Evolutionary conservation across 352 stramenopile genomes (phyloP).

Genomic region (Globisporangium heterothallicum): DNA sequence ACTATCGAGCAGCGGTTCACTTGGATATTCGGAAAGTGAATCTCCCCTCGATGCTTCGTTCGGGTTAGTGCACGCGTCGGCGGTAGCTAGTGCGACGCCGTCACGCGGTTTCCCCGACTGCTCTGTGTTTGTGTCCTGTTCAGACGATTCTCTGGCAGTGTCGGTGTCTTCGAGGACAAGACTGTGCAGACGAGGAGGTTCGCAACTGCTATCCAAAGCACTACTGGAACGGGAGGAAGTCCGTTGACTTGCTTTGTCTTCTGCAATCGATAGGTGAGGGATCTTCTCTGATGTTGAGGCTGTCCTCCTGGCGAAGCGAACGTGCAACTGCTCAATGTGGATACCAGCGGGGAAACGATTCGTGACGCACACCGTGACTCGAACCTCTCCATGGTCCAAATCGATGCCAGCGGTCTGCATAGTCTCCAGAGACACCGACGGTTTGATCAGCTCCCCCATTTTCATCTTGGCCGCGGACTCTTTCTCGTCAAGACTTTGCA

Average conservation of each 20-base stretch:
- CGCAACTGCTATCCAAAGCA: not conserved
- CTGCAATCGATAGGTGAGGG: not conserved
- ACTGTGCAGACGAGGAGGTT: conserved; percentile 13
- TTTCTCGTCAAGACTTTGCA: conserved; percentile 29
- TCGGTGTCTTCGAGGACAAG: conserved; percentile 15
- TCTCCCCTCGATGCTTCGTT: not conserved
- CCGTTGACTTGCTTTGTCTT: not conserved
- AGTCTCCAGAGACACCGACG: conserved; percentile 45
- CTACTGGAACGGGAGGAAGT: not conserved
- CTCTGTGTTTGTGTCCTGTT: not conserved
- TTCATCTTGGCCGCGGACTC: conserved; percentile 23
- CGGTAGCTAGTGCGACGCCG: not conserved
- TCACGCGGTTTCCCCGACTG: not conserved
- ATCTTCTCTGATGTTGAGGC: not conserved
- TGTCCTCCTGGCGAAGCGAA: conserved; percentile 25
- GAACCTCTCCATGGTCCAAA: conserved; percentile 51
- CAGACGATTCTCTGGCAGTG: not conserved
- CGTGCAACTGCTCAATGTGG: conserved; percentile 44
- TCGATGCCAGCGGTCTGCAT: conserved; percentile 32
- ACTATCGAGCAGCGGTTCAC: not conserved
- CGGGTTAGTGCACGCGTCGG: not conserved
- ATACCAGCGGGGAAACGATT: conserved; percentile 61
- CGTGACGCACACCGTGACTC: conserved; percentile 41
- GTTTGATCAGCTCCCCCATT: conserved; percentile 53
- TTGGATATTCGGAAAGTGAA: not conserved